These are phyloP conservation scores for Oxytropis ochrocephala DNA, from an alignment of 306 rosid genomes.

Conservation along the genomic window DNA sequence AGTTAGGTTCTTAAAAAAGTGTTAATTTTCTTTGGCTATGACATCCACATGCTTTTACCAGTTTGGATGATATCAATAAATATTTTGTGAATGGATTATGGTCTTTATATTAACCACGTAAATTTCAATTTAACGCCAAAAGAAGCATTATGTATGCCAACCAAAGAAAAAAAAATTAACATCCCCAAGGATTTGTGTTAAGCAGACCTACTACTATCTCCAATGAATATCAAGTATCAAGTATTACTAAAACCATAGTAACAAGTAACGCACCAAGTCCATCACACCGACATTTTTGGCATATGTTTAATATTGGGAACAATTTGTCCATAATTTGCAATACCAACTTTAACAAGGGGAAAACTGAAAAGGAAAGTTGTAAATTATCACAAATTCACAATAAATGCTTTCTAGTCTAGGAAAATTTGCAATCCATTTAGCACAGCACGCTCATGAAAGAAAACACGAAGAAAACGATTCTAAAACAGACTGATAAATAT, in stretches of 20 bases:
- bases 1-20: not conserved
- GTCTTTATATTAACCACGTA: not conserved
- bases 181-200: not conserved
- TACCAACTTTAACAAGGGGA: not conserved
- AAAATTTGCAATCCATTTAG: conserved; percentile 4
- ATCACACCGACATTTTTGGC: not conserved
- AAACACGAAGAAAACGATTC: conserved; percentile 8
- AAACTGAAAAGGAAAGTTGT: not conserved
- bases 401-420: not conserved
- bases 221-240: not conserved
- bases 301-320: not conserved
- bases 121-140: not conserved
- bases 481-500: not conserved
- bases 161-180: not conserved
- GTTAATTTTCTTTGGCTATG: not conserved
- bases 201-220: not conserved
- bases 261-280: not conserved
- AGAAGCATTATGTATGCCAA: not conserved
- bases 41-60: not conserved
- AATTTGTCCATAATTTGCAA: not conserved
- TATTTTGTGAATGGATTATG: not conserved
- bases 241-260: not conserved
- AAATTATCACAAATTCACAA: conserved; percentile 20
- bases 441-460: not conserved
- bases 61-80: not conserved